Base-by-base conservation (phyloP, 2,329 filamentous ascomycete species). In the Thelonectria rubi region DNA sequence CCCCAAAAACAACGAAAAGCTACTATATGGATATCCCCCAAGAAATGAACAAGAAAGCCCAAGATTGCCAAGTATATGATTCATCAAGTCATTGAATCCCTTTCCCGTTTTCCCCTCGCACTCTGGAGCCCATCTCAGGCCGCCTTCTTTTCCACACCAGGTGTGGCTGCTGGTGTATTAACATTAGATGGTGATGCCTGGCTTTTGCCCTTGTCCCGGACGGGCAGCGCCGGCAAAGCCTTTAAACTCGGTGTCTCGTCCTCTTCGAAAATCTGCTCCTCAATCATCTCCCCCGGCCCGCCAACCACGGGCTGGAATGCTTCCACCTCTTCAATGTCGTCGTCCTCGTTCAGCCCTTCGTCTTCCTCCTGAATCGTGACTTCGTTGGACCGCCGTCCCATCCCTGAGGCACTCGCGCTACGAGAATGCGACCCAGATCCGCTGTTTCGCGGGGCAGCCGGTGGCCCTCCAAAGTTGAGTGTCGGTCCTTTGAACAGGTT, bases 401-500 rank as follows among this genome's bases (percentile, higher is more conserved):
- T 77, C 0, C 84, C 85, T 21, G 80, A 86, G 3, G 87, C 84
- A 69, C 90, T 93, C 2, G 84, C 84, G 76, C 80, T 89, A 59
- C 84, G 82, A 76, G 83, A 79, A 69, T 85, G 78, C 55, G 81
- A 76, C 20, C 76, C 74, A 7, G 75, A 75, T 17, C 70, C 64
- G 2, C 64, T 62, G 63, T 77, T 83, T 42, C 77, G 68, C 50
- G 75, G 69, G 26, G 76, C 71, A 45, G 72, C 65, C 64, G 76
- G 56, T n/a, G 68, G 55, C n/a, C 72, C 78, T 55, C 81, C 82
- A 48, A 88, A 80, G 65, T 85, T 84, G 30, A 90, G 78, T 76
- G 88, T 88, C 0, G 92, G 92, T 0, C 92, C 92, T 74, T 94
- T 94, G 80, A 96, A 95, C 2, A 94, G 76, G 58, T 88, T 92